Conservation (phyloP, 2,329 filamentous ascomycete species). For the Tricladium varicosporioides region DNA sequence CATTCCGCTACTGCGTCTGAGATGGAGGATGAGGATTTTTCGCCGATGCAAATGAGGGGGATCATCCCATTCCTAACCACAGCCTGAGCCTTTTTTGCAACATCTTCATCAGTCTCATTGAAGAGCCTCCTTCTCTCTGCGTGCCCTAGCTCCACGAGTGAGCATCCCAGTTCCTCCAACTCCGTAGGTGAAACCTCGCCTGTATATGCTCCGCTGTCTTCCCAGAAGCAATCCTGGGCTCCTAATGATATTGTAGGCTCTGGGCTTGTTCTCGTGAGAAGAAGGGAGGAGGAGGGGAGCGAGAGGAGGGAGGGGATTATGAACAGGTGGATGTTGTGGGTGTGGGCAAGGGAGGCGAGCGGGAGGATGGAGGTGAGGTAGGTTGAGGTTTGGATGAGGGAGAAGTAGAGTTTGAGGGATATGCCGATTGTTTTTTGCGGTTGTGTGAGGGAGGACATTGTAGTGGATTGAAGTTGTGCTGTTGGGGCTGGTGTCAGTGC, state of each 20-base stretch:
- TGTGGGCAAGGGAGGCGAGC: slow-evolving; percentile 40
- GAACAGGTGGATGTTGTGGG: slow-evolving; percentile 65
- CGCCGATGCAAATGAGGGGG: slow-evolving; percentile 79
- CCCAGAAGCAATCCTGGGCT: slow-evolving; percentile 73
- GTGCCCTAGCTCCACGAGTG: slow-evolving; percentile 76
- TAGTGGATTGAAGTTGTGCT: not conserved
- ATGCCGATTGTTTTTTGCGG: slow-evolving; percentile 58
- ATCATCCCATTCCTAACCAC: slow-evolving; percentile 67
- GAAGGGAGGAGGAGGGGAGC: slow-evolving; percentile 50
- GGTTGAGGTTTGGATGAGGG: slow-evolving; percentile 57
- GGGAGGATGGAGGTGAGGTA: slow-evolving; percentile 53
- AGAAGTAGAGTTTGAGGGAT: slow-evolving; percentile 80
- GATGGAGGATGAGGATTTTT: slow-evolving; percentile 53
- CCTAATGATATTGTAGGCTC: slow-evolving; percentile 58
- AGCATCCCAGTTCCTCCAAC: slow-evolving; percentile 65
- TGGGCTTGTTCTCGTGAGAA: slow-evolving; percentile 21
- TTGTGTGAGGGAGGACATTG: slow-evolving; percentile 42
- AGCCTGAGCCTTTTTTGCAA: slow-evolving; percentile 68
- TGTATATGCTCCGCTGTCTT: slow-evolving; percentile 71
- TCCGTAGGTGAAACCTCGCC: slow-evolving; percentile 72
- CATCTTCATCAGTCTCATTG: slow-evolving; percentile 68
- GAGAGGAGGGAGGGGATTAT: slow-evolving; percentile 76
- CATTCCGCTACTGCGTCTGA: slow-evolving; percentile 65
- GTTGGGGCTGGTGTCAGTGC: not conserved
- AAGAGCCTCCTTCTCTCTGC: slow-evolving; percentile 74